Conservation (phyloP, 139 green algal species). For the Deuterostichococcus epilithicus region DNA sequence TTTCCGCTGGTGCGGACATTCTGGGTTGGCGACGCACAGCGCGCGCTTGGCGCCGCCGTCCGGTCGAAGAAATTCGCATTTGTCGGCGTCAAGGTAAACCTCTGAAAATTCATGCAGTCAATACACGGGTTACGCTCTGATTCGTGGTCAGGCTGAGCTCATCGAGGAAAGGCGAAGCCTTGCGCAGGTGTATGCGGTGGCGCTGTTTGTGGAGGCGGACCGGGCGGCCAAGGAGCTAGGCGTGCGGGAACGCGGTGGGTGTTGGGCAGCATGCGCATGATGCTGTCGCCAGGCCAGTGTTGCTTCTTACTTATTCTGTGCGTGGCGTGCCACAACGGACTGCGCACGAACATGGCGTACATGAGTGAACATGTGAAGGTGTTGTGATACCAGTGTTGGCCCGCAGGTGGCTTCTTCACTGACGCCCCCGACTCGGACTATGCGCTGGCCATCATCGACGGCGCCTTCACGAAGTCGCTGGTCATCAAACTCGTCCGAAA, state of each 20-base stretch:
- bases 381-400: neutral
- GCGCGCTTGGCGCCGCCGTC: conserved; percentile 64
- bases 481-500: conserved; percentile 69
- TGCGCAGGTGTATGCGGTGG: conserved; percentile 66
- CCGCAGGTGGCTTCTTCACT: conserved; percentile 37
- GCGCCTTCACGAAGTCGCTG: conserved; percentile 68
- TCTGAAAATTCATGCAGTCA: neutral
- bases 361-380: too few species aligned
- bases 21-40: conserved; percentile 50
- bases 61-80: conserved; percentile 73
- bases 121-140: neutral
- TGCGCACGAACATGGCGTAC: neutral
- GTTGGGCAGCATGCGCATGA: too few species aligned
- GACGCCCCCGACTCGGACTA: conserved; percentile 62
- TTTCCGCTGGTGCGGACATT: conserved; percentile 43
- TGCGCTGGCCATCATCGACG: conserved; percentile 59
- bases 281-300: too few species aligned
- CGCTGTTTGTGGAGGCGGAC: conserved; percentile 72
- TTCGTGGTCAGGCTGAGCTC: neutral
- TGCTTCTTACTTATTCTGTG: too few species aligned
- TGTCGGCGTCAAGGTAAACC: conserved; percentile 60
- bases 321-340: too few species aligned
- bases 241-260: conserved; percentile 53
- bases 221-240: conserved; percentile 71
- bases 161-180: neutral